Evolutionary conservation across 1,139 yeast species (phyloP), one percentile per base, ranked within the genome.

Genomic region (Candida buenavistaensis): DNA sequence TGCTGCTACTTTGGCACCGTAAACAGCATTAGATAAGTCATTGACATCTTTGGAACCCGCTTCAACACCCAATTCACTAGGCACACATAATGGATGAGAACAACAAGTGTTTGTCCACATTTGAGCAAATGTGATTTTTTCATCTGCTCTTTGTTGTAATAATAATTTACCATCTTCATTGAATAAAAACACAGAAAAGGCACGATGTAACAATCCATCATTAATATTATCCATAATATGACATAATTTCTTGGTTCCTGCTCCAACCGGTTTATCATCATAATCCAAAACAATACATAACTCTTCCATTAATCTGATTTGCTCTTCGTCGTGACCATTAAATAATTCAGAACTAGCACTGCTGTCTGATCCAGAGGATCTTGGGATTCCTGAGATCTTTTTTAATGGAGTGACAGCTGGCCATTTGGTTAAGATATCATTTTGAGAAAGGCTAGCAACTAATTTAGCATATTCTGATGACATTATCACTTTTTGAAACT

Each of bases 41-140:
- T 69, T 67, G 36, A 83, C 62, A 44, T 73, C 69, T 5, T 22
- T 24, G 29, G 62, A 57, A 23, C 54, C 56, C 4, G 35, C 44
- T 15, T 44, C 39, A 12, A 62, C 47, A 7, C 96, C 97, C 54
- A 89, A 67, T 61, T 92, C 99, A 26, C 78, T 68, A 24, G 82
- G 76, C 17, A 88, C 79, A 41, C 96, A 88, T 39, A 92, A 70
- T 5, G 99, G 99, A 60, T 92, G 99, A 0, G 97, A 90, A 59
- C 99, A 92, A 62, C 98, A 94, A 3, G 99, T 94, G 59, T 92
- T 92, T 27, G 99, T 92, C 99, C 99, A 92, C 83, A 88, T 80
- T 40, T 78, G 79, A 2, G 98, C 95, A 62, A 92, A 92, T 1
- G 99, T 92, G 64, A 92, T 92, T 62, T 92, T 92, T 58, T 92